Percentiles rank a stretch among this genome's conserved stretches.
These are phyloP conservation scores for Starmerella cellae DNA, from an alignment of 805 yeast genomes.

Conservation along the genomic window DNA sequence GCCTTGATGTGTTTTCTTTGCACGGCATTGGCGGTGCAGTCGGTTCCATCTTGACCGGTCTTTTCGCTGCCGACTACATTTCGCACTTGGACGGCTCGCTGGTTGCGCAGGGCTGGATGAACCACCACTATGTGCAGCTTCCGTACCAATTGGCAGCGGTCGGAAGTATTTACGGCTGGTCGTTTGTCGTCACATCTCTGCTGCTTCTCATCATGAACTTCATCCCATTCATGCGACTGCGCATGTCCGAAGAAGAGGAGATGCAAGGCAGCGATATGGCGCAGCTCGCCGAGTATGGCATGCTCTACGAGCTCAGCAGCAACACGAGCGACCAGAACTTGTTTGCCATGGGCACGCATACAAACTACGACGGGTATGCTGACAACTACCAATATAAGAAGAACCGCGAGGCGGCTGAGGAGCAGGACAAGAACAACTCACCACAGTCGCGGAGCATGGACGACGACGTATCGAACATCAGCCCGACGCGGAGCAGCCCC, in stretches of 20 bases:
- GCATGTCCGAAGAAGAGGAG: constrained; percentile 85
- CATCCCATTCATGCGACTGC: constrained; percentile 69
- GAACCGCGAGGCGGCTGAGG: neutral
- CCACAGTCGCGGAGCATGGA: neutral
- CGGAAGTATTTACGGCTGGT: constrained; percentile 61
- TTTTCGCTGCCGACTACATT: constrained; percentile 88
- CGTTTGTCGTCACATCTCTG: constrained; percentile 61
- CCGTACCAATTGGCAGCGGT: constrained; percentile 89
- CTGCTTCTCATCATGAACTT: constrained; percentile 59
- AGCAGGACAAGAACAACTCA: neutral
- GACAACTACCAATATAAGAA: constrained; percentile 13
- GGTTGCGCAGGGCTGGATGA: constrained; percentile 84
- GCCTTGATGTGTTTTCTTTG: constrained; percentile 85
- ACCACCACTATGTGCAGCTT: constrained; percentile 76
- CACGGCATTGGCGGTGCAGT: constrained; percentile 89
- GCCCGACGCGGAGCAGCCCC: too few relatives aligned
- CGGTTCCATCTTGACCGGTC: constrained; percentile 75
- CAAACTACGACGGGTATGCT: constrained; percentile 8
- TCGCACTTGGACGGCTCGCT: constrained; percentile 67
- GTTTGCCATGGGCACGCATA: constrained; percentile 18
- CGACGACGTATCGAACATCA: too few relatives aligned
- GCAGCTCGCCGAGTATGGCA: constrained; percentile 74
- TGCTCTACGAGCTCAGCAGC: constrained; percentile 30
- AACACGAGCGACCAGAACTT: constrained; percentile 3
- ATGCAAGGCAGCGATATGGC: constrained; percentile 76